Percentiles rank a stretch among this genome's conserved stretches.
Conservation (phyloP, 2,329 filamentous ascomycete genomes). For the Xylariomycetidae sp. region DNA sequence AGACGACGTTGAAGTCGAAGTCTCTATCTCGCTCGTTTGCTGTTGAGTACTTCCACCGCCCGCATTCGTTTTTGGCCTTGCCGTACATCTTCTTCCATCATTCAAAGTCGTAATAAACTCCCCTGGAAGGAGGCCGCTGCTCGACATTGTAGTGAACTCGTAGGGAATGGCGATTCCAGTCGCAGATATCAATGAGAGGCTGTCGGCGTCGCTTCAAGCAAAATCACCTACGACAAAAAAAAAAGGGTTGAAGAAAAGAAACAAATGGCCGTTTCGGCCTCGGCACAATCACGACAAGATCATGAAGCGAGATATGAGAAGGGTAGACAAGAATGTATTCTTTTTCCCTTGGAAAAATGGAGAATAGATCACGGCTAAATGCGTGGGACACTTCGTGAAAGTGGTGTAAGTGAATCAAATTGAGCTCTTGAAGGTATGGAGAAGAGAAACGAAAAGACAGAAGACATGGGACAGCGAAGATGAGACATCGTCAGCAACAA, state of each 20-base stretch:
- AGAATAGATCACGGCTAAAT: slow-evolving; percentile 13
- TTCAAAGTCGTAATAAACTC: slow-evolving; percentile 47
- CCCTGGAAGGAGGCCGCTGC: too few species aligned
- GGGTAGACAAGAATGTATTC: slow-evolving; percentile 12
- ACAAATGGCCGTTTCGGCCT: slow-evolving; percentile 35
- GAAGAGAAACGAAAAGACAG: slow-evolving; percentile 8
- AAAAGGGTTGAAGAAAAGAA: slow-evolving; percentile 24
- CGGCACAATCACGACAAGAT: slow-evolving; percentile 30
- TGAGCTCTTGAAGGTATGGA: slow-evolving; percentile 9
- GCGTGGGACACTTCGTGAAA: slow-evolving; percentile 9
- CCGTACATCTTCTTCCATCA: slow-evolving; percentile 49
- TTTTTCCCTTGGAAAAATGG: slow-evolving; percentile 11
- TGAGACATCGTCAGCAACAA: too few species aligned
- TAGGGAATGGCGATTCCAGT: slow-evolving; percentile 44
- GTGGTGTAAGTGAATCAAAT: slow-evolving; percentile 10
- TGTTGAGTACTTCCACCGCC: slow-evolving; percentile 3
- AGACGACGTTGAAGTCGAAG: slow-evolving; percentile 4
- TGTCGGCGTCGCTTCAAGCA: slow-evolving; percentile 19
- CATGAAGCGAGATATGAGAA: slow-evolving; percentile 31
- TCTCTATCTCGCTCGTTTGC: background rate
- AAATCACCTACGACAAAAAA: slow-evolving; percentile 24
- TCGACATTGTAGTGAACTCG: too few species aligned
- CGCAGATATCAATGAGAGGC: slow-evolving; percentile 24
- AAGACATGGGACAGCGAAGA: slow-evolving; percentile 6
- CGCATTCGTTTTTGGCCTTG: slow-evolving; percentile 36